Conservation (phyloP, 768 basidiomycete species). For the Agrocybe pediades region DNA sequence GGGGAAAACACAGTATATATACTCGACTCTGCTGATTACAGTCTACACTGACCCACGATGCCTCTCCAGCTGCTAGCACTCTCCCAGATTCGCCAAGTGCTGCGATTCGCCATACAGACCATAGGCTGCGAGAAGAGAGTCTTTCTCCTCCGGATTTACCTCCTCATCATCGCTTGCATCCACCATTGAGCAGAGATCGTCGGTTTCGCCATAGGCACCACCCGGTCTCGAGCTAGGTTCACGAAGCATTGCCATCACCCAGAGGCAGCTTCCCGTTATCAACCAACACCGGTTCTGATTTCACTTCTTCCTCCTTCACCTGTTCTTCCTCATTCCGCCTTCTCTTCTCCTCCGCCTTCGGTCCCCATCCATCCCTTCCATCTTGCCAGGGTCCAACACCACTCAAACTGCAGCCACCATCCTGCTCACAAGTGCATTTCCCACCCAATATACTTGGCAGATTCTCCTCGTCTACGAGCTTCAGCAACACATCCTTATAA, state of each 20-base stretch:
- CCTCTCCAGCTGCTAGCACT: background rate
- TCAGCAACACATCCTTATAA: slow-evolving; percentile 57
- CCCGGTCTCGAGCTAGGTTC: no score
- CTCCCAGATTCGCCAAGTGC: slow-evolving; percentile 14
- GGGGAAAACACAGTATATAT: background rate
- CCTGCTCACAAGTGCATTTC: slow-evolving; percentile 57
- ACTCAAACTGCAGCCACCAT: slow-evolving; percentile 61
- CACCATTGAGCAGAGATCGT: background rate
- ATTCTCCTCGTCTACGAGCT: slow-evolving; percentile 62
- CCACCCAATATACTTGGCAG: slow-evolving; percentile 67
- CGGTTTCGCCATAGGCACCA: background rate
- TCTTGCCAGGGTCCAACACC: slow-evolving; percentile 75
- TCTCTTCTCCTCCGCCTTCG: slow-evolving; percentile 25
- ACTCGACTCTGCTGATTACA: background rate
- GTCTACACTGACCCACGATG: slow-evolving; percentile 1
- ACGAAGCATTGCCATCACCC: slow-evolving; percentile 1
- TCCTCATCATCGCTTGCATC: slow-evolving; percentile 21
- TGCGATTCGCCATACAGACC: slow-evolving; percentile 29
- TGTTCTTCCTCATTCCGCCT: background rate
- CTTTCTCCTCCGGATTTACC: slow-evolving; percentile 27
- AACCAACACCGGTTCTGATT: background rate
- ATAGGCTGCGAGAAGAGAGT: slow-evolving; percentile 27
- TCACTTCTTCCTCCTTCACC: background rate
- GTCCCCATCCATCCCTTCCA: slow-evolving; percentile 53
- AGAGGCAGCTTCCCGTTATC: slow-evolving; percentile 4